These are phyloP conservation scores for Rhypophila decipiens DNA, from an alignment of 495 filamentous ascomycete genomes.

Conservation along the genomic window DNA sequence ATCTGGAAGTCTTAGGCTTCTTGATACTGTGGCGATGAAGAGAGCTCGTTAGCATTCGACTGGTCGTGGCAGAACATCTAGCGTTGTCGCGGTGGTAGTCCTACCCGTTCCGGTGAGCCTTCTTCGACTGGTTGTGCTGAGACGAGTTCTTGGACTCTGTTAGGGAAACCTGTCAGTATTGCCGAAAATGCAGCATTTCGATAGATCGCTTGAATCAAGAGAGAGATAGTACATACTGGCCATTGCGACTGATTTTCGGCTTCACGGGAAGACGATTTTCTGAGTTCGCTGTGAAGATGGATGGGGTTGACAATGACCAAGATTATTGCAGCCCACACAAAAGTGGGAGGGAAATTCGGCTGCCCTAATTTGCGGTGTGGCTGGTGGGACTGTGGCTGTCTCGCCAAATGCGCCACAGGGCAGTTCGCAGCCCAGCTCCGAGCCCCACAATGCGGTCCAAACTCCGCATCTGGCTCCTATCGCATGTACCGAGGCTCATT, in stretches of 20 bases:
- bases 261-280: slow-evolving; percentile 22
- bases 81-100: slow-evolving; percentile 14
- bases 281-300: slow-evolving; percentile 14
- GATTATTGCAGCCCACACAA: slow-evolving; percentile 22
- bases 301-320: slow-evolving; percentile 11
- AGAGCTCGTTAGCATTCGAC: slow-evolving; percentile 9
- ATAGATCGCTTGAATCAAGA: too few relatives aligned
- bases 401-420: not conserved
- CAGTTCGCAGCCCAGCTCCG: not conserved
- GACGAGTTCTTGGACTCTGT: slow-evolving; percentile 98
- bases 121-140: slow-evolving; percentile 93
- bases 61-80: not conserved
- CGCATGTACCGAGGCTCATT: too few relatives aligned
- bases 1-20: slow-evolving; percentile 98
- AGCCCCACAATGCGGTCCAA: not conserved
- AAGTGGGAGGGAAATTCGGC: slow-evolving; percentile 21
- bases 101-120: slow-evolving; percentile 97
- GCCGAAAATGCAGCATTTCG: slow-evolving; percentile 1
- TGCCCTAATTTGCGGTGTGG: slow-evolving; percentile 24
- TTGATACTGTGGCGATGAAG: slow-evolving; percentile 70
- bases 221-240: slow-evolving; percentile 33
- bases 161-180: slow-evolving; percentile 16
- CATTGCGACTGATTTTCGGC: slow-evolving; percentile 40
- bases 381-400: slow-evolving; percentile 16
- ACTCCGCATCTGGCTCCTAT: too few relatives aligned